Base-by-base conservation (phyloP, 2,329 filamentous ascomycete species). In the Fusarium humuli region DNA sequence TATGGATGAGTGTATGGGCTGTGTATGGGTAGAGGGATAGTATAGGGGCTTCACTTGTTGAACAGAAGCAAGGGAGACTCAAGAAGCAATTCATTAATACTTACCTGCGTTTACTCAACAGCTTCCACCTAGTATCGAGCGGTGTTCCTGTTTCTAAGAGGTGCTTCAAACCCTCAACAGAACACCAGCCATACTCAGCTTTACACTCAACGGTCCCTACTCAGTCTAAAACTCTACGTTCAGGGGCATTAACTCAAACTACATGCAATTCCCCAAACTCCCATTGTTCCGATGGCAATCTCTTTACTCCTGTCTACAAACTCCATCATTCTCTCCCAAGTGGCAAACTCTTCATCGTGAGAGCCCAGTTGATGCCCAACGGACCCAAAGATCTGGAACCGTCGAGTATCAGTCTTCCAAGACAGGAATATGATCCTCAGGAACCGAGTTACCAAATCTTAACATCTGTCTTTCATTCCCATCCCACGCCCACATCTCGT, bases 401-500 rank as follows among this genome's bases (percentile, higher is more conserved):
- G 23, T 37, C 22, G 66, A n/a, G 45, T 23, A 52, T 67, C 41
- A 54, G 40, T 67, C 29, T 63, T 70, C 67, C 61, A 25, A 56
- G 62, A 60, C n/a, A 60, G 67, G 67, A 64, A 70, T 40, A 7
- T 56, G 67, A 70, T 70, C 62, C 65, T 57, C 67, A 45, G 59
- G 57, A 20, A 48, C 64, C 64, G 46, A 40, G 57, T 23, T 41
- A 23, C 12, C 42, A 37, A 61, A 22, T 14, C 46, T 49, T 13
- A 30, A 30, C 29, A 30, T 30, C 29, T 12, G 29, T 30, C 29
- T 12, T 13, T 30, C 18, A n/a, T 37, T 37, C 10, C 49, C 23
- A 14, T 23, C 22, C 20, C 25, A 47, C 16, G 23, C 22, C 42
- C 45, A 47, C 45, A 47, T 47, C 32, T 53, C 34, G 49, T 53